Evolutionary conservation across 1,284 basidiomycete genomes (phyloP), one percentile per base, ranked within the genome.

Genomic region (Ceratobasidium sp.): DNA sequence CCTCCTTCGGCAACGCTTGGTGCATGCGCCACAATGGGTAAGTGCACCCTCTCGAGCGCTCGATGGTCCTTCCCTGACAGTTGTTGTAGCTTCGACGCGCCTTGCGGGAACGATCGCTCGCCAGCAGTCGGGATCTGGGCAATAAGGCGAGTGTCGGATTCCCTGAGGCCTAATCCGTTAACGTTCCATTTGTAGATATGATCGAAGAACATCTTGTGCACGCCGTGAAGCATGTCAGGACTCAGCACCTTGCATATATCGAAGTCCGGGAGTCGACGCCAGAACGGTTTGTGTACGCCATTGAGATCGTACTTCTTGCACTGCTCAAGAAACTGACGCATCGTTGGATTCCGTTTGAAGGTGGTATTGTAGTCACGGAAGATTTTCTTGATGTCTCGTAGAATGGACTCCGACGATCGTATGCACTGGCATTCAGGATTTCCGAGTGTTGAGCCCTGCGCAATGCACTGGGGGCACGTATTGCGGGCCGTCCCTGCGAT

Each of bases 221-320:
- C 0, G 8, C 64, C 50, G 14, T 67, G 64, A 4, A 67, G 14
- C 0, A 67, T 5, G 23, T 67, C 64, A 8, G 50, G 64, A 38
- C 50, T 41, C 3, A 67, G 23, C 1, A 44, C 49, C 7, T 4
- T 1, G 23, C n/a, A 43, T 11, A 67, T 55, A 23, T 67, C 38
- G 3, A 67, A 18, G 8, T 4, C 2, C 1, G 64, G 50, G n/a
- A 67, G 38, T 0, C 18, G 0, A 1, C 11, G 1, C 64, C 64
- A 67, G 38, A 67, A 67, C 13, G 50, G 64, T 11, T n/a, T 28
- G 14, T 67, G 11, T 1, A 67, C 49, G 0, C 64, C 64, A 38
- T 38, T 38, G 0, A 67, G 50, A 26, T 26, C 35, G 38, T n/a
- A 67, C 16, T 54, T 54, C 16, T 43, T 50, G 14, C 63, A 47